Evolutionary conservation across 257 asterid genomes (phyloP).

Genomic region (Solanum chilense): DNA sequence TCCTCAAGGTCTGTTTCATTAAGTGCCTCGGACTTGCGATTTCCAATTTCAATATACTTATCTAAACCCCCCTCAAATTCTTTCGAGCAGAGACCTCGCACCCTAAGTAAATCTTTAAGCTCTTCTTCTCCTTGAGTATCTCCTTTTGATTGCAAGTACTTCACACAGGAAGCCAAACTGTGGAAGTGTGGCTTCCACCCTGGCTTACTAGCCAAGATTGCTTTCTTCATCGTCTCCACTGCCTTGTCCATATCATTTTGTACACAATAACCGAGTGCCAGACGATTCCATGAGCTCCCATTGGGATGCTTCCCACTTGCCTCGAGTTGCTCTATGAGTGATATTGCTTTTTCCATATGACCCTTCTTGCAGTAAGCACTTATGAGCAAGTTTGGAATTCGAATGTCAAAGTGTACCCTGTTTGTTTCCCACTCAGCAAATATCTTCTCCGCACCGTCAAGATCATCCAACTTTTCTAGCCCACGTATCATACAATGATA

Average conservation of each 20-base stretch:
- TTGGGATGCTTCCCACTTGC: conserved; percentile 17
- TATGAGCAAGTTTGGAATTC: conserved; percentile 20
- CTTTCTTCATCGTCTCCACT: conserved; percentile 18
- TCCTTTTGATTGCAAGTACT: conserved; percentile 26
- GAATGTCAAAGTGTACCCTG: conserved; percentile 7
- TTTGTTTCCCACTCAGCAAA: conserved; percentile 24
- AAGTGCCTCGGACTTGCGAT: background rate
- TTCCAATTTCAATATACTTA: conserved; percentile 3
- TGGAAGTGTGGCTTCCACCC: conserved; percentile 14
- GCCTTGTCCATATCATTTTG: conserved; percentile 30
- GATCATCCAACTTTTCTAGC: conserved; percentile 34
- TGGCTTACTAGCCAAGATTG: background rate
- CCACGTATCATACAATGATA: conserved; percentile 16
- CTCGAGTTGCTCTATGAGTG: conserved; percentile 5
- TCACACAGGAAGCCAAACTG: conserved; percentile 24
- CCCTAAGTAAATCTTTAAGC: conserved; percentile 16
- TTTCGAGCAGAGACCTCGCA: conserved; percentile 6
- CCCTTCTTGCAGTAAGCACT: conserved; percentile 34
- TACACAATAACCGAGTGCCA: conserved; percentile 30
- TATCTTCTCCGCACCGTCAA: conserved; percentile 29
- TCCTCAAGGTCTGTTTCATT: background rate
- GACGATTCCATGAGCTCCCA: conserved; percentile 26
- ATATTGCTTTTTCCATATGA: conserved; percentile 24
- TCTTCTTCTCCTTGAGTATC: conserved; percentile 16
- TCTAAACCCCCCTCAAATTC: conserved; percentile 14